phyloP scores from a whole-genome alignment of 106 monocot genomes.

The Dendrobium nobile region DNA sequence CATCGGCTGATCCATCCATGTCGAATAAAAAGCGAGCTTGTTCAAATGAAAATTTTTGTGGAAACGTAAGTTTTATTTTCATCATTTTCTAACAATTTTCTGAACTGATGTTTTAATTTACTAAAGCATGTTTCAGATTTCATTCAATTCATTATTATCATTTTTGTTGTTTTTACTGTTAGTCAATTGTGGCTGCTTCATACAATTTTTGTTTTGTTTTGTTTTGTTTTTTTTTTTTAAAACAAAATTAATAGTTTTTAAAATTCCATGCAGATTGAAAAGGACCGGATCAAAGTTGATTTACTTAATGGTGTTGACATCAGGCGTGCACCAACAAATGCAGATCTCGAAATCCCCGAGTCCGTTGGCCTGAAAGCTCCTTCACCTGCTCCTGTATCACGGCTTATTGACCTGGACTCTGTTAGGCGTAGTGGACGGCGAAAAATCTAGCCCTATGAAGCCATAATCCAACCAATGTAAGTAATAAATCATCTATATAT shows the following conservation, averaged over 20 bases:
- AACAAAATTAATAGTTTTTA: neutral
- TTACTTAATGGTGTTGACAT: constrained; percentile 31
- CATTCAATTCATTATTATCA: too few relatives aligned
- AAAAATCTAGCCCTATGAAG: constrained; percentile 16
- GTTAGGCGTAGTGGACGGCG: constrained; percentile 28
- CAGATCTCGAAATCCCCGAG: constrained; percentile 88
- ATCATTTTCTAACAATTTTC: too few relatives aligned
- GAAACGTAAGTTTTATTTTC: too few relatives aligned
- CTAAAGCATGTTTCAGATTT: too few relatives aligned
- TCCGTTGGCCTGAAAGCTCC: constrained; percentile 57
- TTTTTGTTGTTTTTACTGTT: too few relatives aligned
- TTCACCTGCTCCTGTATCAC: constrained; percentile 15
- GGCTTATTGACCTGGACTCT: constrained; percentile 31
- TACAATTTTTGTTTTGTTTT: too few relatives aligned
- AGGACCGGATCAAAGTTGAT: constrained; percentile 46
- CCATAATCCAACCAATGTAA: neutral
- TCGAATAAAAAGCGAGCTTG: too few relatives aligned
- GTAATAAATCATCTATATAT: neutral
- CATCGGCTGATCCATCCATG: too few relatives aligned
- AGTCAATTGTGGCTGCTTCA: too few relatives aligned
- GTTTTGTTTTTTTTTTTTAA: too few relatives aligned
- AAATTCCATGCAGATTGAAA: constrained; percentile 59
- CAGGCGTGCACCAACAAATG: constrained; percentile 33
- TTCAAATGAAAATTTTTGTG: too few relatives aligned
- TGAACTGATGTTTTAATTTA: too few relatives aligned